Percentiles rank a stretch among this genome's conserved stretches.
phyloP scores from a whole-genome alignment of 2,329 filamentous ascomycete genomes.

The Exutisphaerella laricina region DNA sequence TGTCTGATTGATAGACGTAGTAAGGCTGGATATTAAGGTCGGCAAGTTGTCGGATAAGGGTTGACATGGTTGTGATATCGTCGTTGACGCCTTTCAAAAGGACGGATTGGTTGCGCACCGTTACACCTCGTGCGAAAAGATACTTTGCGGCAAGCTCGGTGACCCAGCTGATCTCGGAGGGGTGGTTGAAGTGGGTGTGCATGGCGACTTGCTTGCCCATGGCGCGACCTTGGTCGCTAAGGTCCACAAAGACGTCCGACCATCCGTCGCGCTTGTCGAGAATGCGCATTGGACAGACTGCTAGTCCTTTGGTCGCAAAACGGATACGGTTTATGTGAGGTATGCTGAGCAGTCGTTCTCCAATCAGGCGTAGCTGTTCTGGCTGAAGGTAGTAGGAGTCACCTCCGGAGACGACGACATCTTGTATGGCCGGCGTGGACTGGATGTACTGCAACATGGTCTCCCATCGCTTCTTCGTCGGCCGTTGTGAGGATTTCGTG shows the following conservation, averaged over 20 bases:
- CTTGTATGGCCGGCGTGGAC: slow-evolving; percentile 45
- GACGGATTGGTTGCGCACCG: slow-evolving; percentile 57
- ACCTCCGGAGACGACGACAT: slow-evolving; percentile 59
- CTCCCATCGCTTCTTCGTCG: slow-evolving; percentile 49
- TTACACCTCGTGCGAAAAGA: slow-evolving; percentile 49
- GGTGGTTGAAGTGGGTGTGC: slow-evolving; percentile 62
- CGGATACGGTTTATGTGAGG: slow-evolving; percentile 56
- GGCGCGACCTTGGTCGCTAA: slow-evolving; percentile 47
- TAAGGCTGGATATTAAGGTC: slow-evolving; percentile 57
- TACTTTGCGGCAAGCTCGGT: slow-evolving; percentile 48
- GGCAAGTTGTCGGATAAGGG: slow-evolving; percentile 50
- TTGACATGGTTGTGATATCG: slow-evolving; percentile 47
- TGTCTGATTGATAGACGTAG: slow-evolving; percentile 62
- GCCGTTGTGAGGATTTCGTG: slow-evolving; percentile 29
- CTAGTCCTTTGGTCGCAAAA: slow-evolving; percentile 58
- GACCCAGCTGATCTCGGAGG: slow-evolving; percentile 58
- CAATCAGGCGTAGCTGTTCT: slow-evolving; percentile 50
- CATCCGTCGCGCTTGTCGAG: slow-evolving; percentile 50
- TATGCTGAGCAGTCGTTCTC: slow-evolving; percentile 51
- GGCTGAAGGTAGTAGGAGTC: slow-evolving; percentile 55
- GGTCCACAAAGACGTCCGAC: slow-evolving; percentile 47
- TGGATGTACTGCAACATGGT: slow-evolving; percentile 54
- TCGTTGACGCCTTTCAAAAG: slow-evolving; percentile 57
- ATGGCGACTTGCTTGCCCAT: slow-evolving; percentile 56
- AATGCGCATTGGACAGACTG: slow-evolving; percentile 53